Evolutionary conservation across 805 yeast genomes (phyloP).

Genomic region (Suhomyces prunicola): DNA sequence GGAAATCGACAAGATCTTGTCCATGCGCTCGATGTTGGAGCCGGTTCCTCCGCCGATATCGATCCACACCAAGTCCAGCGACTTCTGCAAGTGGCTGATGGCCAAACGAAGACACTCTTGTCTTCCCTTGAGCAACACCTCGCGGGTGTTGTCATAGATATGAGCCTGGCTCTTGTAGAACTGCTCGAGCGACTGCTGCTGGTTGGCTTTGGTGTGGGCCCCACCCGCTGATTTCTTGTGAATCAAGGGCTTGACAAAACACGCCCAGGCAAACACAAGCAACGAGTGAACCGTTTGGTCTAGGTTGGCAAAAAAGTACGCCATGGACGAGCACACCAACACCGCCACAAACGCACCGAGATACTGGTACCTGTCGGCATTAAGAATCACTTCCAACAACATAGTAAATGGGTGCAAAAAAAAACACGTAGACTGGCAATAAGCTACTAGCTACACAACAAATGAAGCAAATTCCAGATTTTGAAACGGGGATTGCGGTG

Average conservation of each 20-base stretch:
- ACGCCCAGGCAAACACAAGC: slow-evolving; percentile 41
- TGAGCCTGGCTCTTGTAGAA: slow-evolving; percentile 77
- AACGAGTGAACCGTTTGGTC: slow-evolving; percentile 22
- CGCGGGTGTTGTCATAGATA: slow-evolving; percentile 71
- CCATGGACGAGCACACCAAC: background rate
- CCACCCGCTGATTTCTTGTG: slow-evolving; percentile 26
- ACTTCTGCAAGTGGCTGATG: slow-evolving; percentile 48
- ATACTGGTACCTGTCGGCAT: background rate
- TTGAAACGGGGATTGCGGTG: background rate
- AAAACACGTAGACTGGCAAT: background rate
- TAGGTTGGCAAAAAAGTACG: background rate
- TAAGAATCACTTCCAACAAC: background rate
- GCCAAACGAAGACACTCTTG: slow-evolving; percentile 60
- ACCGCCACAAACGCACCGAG: background rate
- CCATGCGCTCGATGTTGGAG: slow-evolving; percentile 74
- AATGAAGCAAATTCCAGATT: background rate
- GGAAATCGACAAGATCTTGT: slow-evolving; percentile 46
- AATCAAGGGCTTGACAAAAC: slow-evolving; percentile 59
- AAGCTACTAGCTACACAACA: background rate
- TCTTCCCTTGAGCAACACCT: slow-evolving; percentile 65
- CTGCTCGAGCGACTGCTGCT: slow-evolving; percentile 60
- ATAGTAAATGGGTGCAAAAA: background rate
- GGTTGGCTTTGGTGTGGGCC: slow-evolving; percentile 27
- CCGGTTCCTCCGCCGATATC: slow-evolving; percentile 91
- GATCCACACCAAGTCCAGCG: slow-evolving; percentile 58